Evolutionary conservation across 768 basidiomycete species (phyloP).

Genomic region (Tubosaeta sp.): DNA sequence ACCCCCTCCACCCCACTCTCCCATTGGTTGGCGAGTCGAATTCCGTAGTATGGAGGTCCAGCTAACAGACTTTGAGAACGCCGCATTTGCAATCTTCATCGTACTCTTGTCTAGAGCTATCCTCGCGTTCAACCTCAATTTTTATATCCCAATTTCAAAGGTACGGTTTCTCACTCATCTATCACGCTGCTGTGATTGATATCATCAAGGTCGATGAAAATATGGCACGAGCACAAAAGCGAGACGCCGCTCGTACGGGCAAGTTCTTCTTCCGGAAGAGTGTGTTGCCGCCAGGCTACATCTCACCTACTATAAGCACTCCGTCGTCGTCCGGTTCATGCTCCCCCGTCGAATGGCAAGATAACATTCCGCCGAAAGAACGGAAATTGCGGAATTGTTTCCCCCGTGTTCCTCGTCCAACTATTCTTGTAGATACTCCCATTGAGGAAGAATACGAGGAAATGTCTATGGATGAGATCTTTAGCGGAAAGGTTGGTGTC

Average conservation of each 20-base stretch:
- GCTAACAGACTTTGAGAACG: slow-evolving; percentile 98
- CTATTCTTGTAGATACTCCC: slow-evolving; percentile 46
- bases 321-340: slow-evolving; percentile 43
- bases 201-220: slow-evolving; percentile 85
- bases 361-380: slow-evolving; percentile 45
- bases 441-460: slow-evolving; percentile 87
- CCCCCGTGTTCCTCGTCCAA: slow-evolving; percentile 45
- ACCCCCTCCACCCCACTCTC: slow-evolving; percentile 88
- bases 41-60: slow-evolving; percentile 99
- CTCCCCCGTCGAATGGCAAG: slow-evolving; percentile 33
- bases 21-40: slow-evolving; percentile 97
- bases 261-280: slow-evolving; percentile 90
- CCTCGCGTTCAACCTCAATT: slow-evolving; percentile 84
- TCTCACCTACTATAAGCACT: slow-evolving; percentile 36
- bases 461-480: slow-evolving; percentile 88
- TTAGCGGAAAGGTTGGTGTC: slow-evolving; percentile 78
- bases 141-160: slow-evolving; percentile 97
- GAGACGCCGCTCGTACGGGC: slow-evolving; percentile 69
- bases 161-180: slow-evolving; percentile 33
- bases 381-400: slow-evolving; percentile 73
- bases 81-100: slow-evolving; percentile 91
- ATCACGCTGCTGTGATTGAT: neutral
- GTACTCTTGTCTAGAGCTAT: slow-evolving; percentile 94
- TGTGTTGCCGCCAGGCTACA: slow-evolving; percentile 57
- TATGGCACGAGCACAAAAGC: slow-evolving; percentile 83